Percentiles rank a stretch among this genome's conserved stretches.
Evolutionary conservation across 2,329 filamentous ascomycete species (phyloP).

Genomic region (Herpomyces periplanetae): DNA sequence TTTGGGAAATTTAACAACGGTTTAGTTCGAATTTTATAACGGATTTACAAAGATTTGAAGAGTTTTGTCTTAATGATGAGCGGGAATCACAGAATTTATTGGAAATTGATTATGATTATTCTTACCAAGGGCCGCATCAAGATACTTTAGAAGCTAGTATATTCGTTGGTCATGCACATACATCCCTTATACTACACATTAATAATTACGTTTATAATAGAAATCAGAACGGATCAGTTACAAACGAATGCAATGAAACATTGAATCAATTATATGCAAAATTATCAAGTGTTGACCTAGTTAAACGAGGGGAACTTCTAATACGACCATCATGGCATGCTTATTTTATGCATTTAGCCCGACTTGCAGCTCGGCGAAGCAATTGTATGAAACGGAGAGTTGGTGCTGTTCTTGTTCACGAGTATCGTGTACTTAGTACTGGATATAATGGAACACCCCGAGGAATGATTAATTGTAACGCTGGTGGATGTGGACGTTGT

Average conservation of each 20-base stretch:
- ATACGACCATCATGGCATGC: slow-evolving; percentile 72
- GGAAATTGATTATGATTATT: no score
- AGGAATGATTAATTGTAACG: slow-evolving; percentile 52
- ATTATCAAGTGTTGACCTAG: slow-evolving; percentile 31
- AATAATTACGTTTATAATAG: slow-evolving; percentile 37
- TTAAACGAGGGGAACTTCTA: slow-evolving; percentile 32
- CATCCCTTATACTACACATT: slow-evolving; percentile 18
- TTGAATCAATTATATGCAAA: slow-evolving; percentile 28
- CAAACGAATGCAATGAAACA: slow-evolving; percentile 39
- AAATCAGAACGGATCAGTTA: slow-evolving; percentile 21
- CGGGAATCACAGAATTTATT: no score
- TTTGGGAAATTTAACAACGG: slow-evolving; percentile 1
- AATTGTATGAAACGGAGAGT: slow-evolving; percentile 97
- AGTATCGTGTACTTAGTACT: slow-evolving; percentile 57
- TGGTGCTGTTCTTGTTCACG: slow-evolving; percentile 58
- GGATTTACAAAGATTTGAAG: no score
- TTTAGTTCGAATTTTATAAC: background rate
- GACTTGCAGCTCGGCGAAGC: slow-evolving; percentile 47
- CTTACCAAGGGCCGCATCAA: no score
- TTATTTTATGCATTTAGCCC: slow-evolving; percentile 93
- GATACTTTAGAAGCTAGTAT: no score
- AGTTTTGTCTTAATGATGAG: no score
- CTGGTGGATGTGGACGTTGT: slow-evolving; percentile 30
- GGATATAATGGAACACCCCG: slow-evolving; percentile 94
- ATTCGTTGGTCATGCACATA: slow-evolving; percentile 11